These are phyloP conservation scores for Bruguiera sexangula DNA, from an alignment of 345 rosid genomes.

Conservation along the genomic window DNA sequence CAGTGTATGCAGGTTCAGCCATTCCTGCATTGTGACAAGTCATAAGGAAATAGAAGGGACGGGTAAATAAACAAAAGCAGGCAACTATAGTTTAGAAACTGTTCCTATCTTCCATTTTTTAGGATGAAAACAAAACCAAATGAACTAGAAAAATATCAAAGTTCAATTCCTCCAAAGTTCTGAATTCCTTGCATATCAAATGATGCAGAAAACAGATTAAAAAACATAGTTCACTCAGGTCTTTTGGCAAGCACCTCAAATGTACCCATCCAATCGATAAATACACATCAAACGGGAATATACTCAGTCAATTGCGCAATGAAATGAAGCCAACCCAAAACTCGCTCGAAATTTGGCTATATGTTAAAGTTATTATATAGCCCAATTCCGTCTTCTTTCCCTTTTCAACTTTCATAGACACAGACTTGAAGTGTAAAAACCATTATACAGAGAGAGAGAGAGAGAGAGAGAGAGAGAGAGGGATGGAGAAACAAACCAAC, in stretches of 20 bases:
- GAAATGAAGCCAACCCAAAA: neutral
- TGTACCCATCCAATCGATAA: neutral
- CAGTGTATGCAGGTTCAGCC: constrained; percentile 76
- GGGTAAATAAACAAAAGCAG: neutral
- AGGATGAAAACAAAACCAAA: neutral
- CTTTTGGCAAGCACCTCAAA: constrained; percentile 33
- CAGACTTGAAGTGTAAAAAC: no score
- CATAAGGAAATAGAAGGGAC: neutral
- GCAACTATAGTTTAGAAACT: no score
- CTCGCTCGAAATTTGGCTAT: no score
- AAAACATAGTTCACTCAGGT: constrained; percentile 1
- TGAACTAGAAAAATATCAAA: neutral
- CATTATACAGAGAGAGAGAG: no score
- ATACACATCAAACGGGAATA: neutral
- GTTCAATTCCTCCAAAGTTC: neutral
- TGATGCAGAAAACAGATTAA: neutral
- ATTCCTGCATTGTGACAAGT: constrained; percentile 43
- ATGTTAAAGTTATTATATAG: no score
- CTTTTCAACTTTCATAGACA: no score
- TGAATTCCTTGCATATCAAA: neutral
- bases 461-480: no score
- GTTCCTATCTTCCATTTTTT: no score
- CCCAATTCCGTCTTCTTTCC: no score
- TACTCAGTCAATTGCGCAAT: neutral
- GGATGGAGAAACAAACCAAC: no score